Evolutionary conservation across 1,284 basidiomycete genomes (phyloP).

Genomic region (Boletus mariae): DNA sequence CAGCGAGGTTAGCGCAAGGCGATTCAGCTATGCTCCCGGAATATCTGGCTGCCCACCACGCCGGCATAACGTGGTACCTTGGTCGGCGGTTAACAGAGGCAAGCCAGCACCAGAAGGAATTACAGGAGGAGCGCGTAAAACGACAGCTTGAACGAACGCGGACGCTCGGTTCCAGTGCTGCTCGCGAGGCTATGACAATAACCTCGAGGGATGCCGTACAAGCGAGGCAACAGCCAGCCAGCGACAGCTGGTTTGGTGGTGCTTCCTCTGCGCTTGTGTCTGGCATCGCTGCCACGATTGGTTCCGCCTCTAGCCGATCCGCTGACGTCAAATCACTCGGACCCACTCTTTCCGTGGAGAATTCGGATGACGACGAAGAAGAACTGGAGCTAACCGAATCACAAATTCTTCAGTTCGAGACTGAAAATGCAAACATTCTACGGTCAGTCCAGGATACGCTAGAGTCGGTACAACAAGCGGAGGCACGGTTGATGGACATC

Average conservation of each 20-base stretch:
- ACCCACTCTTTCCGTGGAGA: conserved; percentile 37
- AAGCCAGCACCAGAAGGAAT: conserved; percentile 74
- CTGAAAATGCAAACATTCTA: conserved; percentile 82
- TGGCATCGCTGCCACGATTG: conserved; percentile 62
- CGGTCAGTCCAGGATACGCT: conserved; percentile 80
- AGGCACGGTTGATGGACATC: conserved; percentile 85
- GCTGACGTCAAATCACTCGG: conserved; percentile 21
- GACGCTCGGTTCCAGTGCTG: conserved; percentile 72
- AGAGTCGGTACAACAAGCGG: conserved; percentile 84
- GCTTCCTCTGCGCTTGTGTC: conserved; percentile 56
- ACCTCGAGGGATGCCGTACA: conserved; percentile 21
- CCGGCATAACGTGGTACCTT: conserved; percentile 83
- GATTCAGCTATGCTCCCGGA: conserved; percentile 57
- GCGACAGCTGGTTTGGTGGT: conserved; percentile 60
- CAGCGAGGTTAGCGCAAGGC: conserved; percentile 60
- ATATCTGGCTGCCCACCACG: conserved; percentile 77
- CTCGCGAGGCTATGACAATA: conserved; percentile 52
- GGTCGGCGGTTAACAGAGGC: conserved; percentile 73
- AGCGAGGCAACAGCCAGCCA: conserved; percentile 23
- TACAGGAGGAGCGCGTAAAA: conserved; percentile 85
- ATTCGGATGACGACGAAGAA: conserved; percentile 62
- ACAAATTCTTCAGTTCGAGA: conserved; percentile 89
- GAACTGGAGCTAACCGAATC: conserved; percentile 74
- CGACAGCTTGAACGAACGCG: conserved; percentile 75
- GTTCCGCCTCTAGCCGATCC: conserved; percentile 39